Evolutionary conservation across 148 eudicot species (phyloP).

Genomic region (Spergularia bocconei): DNA sequence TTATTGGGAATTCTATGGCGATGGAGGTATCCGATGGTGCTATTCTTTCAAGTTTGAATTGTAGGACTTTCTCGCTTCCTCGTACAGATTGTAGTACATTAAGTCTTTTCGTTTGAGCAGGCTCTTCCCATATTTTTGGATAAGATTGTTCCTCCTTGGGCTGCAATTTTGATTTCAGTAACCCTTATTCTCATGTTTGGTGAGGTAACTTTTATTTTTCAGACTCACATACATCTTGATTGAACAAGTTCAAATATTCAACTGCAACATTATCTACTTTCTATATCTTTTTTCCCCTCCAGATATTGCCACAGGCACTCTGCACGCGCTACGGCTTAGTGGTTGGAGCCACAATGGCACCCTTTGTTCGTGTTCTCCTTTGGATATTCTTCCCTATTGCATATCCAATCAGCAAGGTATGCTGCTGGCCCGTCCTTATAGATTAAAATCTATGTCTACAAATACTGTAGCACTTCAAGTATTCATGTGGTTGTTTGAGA

Average conservation of each 20-base stretch:
- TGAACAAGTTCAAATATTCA: neutral
- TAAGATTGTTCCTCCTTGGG: conserved; percentile 95
- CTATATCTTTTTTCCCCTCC: conserved; percentile 22
- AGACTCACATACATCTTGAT: neutral
- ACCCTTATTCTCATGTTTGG: conserved; percentile 98
- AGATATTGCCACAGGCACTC: conserved; percentile 94
- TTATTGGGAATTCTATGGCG: conserved; percentile 91
- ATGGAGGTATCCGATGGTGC: conserved; percentile 65
- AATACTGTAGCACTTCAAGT: neutral
- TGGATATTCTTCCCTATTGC: conserved; percentile 78
- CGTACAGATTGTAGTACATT: conserved; percentile 2
- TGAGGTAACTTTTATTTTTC: conserved; percentile 50
- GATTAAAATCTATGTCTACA: conserved; percentile 1
- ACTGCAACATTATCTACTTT: conserved; percentile 9
- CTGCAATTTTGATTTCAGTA: conserved; percentile 81
- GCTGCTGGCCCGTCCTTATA: neutral
- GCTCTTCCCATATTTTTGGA: conserved; percentile 91
- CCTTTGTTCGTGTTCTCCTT: conserved; percentile 78
- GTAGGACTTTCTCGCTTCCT: neutral
- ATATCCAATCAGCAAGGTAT: conserved; percentile 96
- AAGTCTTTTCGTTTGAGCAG: conserved; percentile 34
- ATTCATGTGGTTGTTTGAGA: neutral
- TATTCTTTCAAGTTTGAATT: conserved; percentile 8
- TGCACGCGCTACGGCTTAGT: conserved; percentile 93
- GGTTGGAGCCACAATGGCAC: conserved; percentile 86